Percentiles rank a stretch among this genome's conserved stretches.
Conservation (phyloP, 1,139 yeast genomes). For the Hemisphaericaspora xylofermentans region DNA sequence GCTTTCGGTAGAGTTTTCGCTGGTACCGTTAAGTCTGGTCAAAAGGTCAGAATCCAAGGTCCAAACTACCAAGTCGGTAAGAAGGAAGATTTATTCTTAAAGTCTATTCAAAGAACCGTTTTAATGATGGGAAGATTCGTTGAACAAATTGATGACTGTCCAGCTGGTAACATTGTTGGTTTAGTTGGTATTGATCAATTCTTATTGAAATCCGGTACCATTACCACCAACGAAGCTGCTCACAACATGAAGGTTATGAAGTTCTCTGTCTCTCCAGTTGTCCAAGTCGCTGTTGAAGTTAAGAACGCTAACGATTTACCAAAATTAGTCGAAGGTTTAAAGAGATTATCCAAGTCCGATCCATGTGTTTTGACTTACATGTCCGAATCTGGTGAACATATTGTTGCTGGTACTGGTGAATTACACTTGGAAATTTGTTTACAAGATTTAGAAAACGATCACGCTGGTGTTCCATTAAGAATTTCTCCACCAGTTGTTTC, state of each 20-base stretch:
- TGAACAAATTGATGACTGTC: slow-evolving; percentile 99
- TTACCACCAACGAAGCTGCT: slow-evolving; percentile 93
- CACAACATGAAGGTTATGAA: slow-evolving; percentile 99
- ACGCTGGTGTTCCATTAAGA: slow-evolving; percentile 99
- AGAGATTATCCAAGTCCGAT: slow-evolving; percentile 99
- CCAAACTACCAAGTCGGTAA: slow-evolving; percentile 99
- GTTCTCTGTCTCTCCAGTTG: slow-evolving; percentile 99
- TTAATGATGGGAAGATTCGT: slow-evolving; percentile 99
- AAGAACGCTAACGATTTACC: slow-evolving; percentile 99
- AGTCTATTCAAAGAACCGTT: slow-evolving; percentile 98
- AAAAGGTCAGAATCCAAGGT: slow-evolving; percentile 99
- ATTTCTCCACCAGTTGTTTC: slow-evolving; percentile 97
- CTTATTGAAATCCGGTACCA: slow-evolving; percentile 98
- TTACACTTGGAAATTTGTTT: slow-evolving; percentile 98
- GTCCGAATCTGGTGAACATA: slow-evolving; percentile 97
- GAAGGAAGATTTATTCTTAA: slow-evolving; percentile 95
- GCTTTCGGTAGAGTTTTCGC: slow-evolving; percentile 99
- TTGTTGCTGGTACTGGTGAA: slow-evolving; percentile 99
- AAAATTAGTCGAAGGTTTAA: slow-evolving; percentile 99
- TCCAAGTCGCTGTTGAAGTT: slow-evolving; percentile 98
- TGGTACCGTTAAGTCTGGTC: slow-evolving; percentile 99
- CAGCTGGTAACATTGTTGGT: slow-evolving; percentile 99
- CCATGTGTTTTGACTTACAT: slow-evolving; percentile 93
- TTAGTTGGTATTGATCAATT: slow-evolving; percentile 99
- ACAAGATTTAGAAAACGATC: slow-evolving; percentile 94